These are phyloP conservation scores for Starmerella potacharoeniae DNA, from an alignment of 805 yeast genomes.

Conservation along the genomic window DNA sequence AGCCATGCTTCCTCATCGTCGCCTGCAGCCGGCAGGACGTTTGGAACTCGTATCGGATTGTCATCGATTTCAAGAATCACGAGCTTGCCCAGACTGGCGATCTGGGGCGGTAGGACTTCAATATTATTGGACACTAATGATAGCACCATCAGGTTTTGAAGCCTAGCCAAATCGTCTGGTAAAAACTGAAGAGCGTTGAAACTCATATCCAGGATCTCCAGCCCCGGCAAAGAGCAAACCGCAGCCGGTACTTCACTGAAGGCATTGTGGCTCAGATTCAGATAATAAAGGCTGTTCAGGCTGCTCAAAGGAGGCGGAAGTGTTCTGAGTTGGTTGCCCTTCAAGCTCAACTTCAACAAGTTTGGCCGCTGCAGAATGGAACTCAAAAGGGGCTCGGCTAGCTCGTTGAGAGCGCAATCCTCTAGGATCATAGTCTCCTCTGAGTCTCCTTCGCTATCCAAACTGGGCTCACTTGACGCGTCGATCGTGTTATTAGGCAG, in stretches of 20 bases:
- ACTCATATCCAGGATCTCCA: slow-evolving; percentile 60
- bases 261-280: slow-evolving; percentile 56
- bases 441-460: slow-evolving; percentile 3
- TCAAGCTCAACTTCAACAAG: slow-evolving; percentile 38
- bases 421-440: slow-evolving; percentile 15
- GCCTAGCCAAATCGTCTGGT: slow-evolving; percentile 34
- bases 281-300: slow-evolving; percentile 40
- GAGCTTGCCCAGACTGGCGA: slow-evolving; percentile 42
- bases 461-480: not conserved
- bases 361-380: slow-evolving; percentile 33
- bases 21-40: slow-evolving; percentile 10
- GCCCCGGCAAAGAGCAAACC: slow-evolving; percentile 29
- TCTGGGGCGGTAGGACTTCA: slow-evolving; percentile 41
- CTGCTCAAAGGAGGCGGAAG: slow-evolving; percentile 37
- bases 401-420: slow-evolving; percentile 3
- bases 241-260: slow-evolving; percentile 43
- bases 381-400: slow-evolving; percentile 34
- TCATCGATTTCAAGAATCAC: slow-evolving; percentile 49
- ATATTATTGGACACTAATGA: slow-evolving; percentile 50
- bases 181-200: slow-evolving; percentile 41
- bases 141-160: slow-evolving; percentile 39
- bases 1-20: slow-evolving; percentile 39
- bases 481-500: not conserved
- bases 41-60: slow-evolving; percentile 43
- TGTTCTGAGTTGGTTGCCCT: slow-evolving; percentile 38